Base-by-base conservation (phyloP, 345 rosid species). In the Eucalyptus guilfoylei region DNA sequence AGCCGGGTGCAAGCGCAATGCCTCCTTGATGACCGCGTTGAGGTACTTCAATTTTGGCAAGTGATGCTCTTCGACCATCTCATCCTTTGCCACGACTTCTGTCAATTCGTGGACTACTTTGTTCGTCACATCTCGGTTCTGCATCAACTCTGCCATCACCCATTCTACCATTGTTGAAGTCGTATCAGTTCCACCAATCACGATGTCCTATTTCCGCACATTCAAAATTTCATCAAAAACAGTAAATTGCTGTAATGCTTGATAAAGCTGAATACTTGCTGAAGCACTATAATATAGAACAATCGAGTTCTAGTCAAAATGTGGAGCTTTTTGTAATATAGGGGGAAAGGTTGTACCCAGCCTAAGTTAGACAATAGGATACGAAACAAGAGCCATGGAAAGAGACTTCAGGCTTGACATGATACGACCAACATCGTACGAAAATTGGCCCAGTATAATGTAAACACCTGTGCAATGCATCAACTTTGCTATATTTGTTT, bases 141-240 rank as follows among this genome's bases (percentile, higher is more conserved):
- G 87, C 37, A 93, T 50, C 7, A 95, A 55, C 88, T 92, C 93
- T 2, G 96, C 88, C 95, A 95, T 93, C 26, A 91, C 89, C 91
- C 94, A 95, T 52, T 94, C 96, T 0, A 92, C 49, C 86, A 89
- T 90, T 7, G 94, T 94, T 6, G 93, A 81, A 13, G 95, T 89
- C 3, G 95, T 92, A 67, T 89, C 90, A 3, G 85, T 85, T 10
- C 90, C 86, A 7, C 85, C 90, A 26, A 86, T 72, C 64, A 89
- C 10, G 8, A 89, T 64, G 42, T 89, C 90, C 90, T 89, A 80
- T 85, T 85, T 45, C 44, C 44, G 11, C 44, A 69, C 21, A 69
- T 69, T 69, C 42, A 4, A 69, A 62, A 28, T 87, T 49, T 64
- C 88, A 64, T 45, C 44, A 32, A 21, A 34, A 17, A 69, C 24